Evolutionary conservation across 2,329 filamentous ascomycete species (phyloP), one percentile per base, ranked within the genome.

Genomic region (Didymella lethalis): DNA sequence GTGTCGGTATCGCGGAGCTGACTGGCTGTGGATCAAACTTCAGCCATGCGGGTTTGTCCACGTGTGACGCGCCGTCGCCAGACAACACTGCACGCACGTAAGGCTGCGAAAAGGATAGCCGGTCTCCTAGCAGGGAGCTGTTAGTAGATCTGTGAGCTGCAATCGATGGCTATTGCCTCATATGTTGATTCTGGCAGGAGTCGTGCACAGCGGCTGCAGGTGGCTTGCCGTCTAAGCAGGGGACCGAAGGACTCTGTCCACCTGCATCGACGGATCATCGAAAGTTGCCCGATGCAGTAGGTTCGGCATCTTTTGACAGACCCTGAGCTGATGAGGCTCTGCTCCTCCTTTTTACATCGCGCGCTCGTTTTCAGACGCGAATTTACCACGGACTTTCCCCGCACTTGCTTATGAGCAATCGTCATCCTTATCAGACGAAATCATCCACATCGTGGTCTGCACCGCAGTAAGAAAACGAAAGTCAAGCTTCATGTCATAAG

Each of bases 141-240:
- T 49, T 45, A 45, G 53, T 56, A 26, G 52, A 54, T 49, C 60
- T 61, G 55, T 51, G 60, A 61, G 54, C 55, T 47, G 61, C 29
- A 54, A 61, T 61, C 54, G 44, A 65, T 52, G 47, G 45, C 14
- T 20, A 16, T 45, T 38, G 38, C 28, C 48, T 26, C 34, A 56
- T 54, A 60, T 61, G 51, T 54, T 57, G 26, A 31, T 53, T 61
- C 32, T 45, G 61, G 58, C 31, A 59, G 41, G 50, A 50, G 28
- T 20, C 28, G 26, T 51, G 54, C 54, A 51, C 47, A 23, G 20
- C 45, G 38, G 56, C 45, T 54, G 56, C 50, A 50, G 40, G 52
- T 55, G 45, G 58, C 51, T 59, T 50, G 56, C 46, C 45, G 44
- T 20, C 18, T 58, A 38, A 34, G 26, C 36, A 44, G 28, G 32